Conservation (phyloP, 208 protist species). For the Leishmania mexicana region DNA sequence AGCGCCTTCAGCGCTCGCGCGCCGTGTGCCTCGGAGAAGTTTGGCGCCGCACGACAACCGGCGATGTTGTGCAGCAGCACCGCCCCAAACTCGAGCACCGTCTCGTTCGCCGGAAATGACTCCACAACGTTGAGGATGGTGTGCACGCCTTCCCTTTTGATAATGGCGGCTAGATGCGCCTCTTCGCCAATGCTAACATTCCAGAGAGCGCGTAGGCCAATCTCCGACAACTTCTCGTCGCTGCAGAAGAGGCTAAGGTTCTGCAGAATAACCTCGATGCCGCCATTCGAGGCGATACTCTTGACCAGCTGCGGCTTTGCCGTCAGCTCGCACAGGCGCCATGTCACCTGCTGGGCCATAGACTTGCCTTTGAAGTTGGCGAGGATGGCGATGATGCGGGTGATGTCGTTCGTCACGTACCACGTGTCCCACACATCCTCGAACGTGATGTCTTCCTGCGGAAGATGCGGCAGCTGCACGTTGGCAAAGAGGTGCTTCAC, state of each 20-base stretch:
- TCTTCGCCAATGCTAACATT: slow-evolving; percentile 76
- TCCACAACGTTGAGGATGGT: slow-evolving; percentile 69
- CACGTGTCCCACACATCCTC: slow-evolving; percentile 91
- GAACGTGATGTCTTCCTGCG: slow-evolving; percentile 54
- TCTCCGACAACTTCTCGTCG: slow-evolving; percentile 53
- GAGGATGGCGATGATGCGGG: slow-evolving; percentile 74
- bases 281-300: slow-evolving; percentile 54
- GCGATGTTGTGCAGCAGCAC: slow-evolving; percentile 85
- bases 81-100: slow-evolving; percentile 65
- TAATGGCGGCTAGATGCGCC: slow-evolving; percentile 40
- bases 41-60: slow-evolving; percentile 28
- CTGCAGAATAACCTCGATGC: slow-evolving; percentile 62
- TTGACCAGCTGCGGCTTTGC: slow-evolving; percentile 45
- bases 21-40: slow-evolving; percentile 47
- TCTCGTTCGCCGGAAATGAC: slow-evolving; percentile 56
- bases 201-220: slow-evolving; percentile 80
- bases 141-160: slow-evolving; percentile 46
- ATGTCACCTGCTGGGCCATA: slow-evolving; percentile 61
- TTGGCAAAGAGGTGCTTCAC: slow-evolving; percentile 93
- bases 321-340: slow-evolving; percentile 73
- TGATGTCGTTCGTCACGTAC: slow-evolving; percentile 77
- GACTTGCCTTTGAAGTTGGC: slow-evolving; percentile 73
- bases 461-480: slow-evolving; percentile 67
- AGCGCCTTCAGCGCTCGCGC: slow-evolving; percentile 49
- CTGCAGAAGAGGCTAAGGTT: slow-evolving; percentile 59